Evolutionary conservation across 2,329 filamentous ascomycete genomes (phyloP).

Genomic region (Dryadomyces quercivorus): DNA sequence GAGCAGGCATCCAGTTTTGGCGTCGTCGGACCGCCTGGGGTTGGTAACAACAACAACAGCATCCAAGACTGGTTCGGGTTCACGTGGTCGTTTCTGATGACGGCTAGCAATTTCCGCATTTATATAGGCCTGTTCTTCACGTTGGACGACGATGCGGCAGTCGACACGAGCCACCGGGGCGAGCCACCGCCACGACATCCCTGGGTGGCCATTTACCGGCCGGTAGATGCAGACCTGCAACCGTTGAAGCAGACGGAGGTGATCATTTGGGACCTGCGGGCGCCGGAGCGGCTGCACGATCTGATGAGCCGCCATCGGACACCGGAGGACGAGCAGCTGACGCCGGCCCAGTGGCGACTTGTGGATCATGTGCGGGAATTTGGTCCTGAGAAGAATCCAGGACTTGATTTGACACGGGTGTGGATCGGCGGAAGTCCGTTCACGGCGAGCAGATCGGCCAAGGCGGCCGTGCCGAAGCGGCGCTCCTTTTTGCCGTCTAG

Average conservation of each 20-base stretch:
- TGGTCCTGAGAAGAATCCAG: constrained; percentile 18
- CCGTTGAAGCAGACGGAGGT: constrained; percentile 29
- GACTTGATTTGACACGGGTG: constrained; percentile 24
- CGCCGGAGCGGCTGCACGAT: not conserved
- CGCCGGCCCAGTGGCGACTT: constrained; percentile 31
- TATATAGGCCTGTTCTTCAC: constrained; percentile 40
- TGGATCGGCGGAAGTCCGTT: constrained; percentile 31
- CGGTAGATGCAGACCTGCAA: constrained; percentile 23
- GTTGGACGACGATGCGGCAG: constrained; percentile 18
- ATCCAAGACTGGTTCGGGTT: constrained; percentile 25
- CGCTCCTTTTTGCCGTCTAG: not conserved
- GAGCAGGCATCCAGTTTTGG: constrained; percentile 24
- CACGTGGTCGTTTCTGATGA: constrained; percentile 13
- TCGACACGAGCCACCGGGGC: constrained; percentile 12
- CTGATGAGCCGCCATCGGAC: constrained; percentile 7
- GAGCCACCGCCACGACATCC: constrained; percentile 24
- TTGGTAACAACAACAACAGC: constrained; percentile 11
- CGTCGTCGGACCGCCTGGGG: constrained; percentile 12
- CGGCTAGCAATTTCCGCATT: constrained; percentile 19
- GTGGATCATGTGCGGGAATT: constrained; percentile 24
- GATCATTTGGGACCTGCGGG: constrained; percentile 39
- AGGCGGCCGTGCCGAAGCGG: not conserved
- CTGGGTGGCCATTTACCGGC: constrained; percentile 39
- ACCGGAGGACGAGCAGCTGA: constrained; percentile 24
- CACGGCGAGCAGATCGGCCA: not conserved